phyloP scores from a whole-genome alignment of 345 rosid genomes.

The Diplotaxis tenuifolia region DNA sequence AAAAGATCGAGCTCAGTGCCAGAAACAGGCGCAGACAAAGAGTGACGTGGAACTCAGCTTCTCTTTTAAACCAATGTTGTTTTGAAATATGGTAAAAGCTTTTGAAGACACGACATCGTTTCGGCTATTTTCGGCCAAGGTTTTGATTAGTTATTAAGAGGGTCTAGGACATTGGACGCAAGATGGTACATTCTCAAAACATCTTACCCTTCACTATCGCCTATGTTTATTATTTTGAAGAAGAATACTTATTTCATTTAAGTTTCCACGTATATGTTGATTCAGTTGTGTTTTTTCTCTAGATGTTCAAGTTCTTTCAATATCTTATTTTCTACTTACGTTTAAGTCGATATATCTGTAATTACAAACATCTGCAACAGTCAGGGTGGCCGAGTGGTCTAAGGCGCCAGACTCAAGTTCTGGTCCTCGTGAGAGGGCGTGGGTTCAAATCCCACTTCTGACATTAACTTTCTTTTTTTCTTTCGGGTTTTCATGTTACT shows the following conservation, averaged over 20 bases:
- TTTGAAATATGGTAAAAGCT: constrained; percentile 28
- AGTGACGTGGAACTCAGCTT: constrained; percentile 52
- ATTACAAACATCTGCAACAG: no score
- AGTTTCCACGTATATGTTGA: no score
- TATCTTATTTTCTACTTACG: no score
- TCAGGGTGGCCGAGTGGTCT: constrained; percentile 89
- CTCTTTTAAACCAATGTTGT: constrained; percentile 41
- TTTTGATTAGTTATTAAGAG: no score
- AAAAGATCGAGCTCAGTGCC: constrained; percentile 37
- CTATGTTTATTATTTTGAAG: no score
- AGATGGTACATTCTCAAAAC: no score
- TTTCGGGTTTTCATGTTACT: no score
- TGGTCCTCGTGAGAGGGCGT: constrained; percentile 58
- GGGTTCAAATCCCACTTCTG: constrained; percentile 51
- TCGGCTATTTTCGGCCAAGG: constrained; percentile 1
- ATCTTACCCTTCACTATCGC: no score
- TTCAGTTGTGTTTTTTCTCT: no score
- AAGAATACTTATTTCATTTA: no score
- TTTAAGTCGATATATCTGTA: no score
- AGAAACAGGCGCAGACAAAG: constrained; percentile 60
- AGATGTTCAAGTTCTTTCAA: no score
- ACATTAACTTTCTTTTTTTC: background rate
- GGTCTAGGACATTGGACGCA: background rate
- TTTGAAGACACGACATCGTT: background rate
- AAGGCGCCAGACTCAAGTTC: constrained; percentile 86